Evolutionary conservation across 176 grass and related monocot species (phyloP).

Genomic region (Zea luxurians): DNA sequence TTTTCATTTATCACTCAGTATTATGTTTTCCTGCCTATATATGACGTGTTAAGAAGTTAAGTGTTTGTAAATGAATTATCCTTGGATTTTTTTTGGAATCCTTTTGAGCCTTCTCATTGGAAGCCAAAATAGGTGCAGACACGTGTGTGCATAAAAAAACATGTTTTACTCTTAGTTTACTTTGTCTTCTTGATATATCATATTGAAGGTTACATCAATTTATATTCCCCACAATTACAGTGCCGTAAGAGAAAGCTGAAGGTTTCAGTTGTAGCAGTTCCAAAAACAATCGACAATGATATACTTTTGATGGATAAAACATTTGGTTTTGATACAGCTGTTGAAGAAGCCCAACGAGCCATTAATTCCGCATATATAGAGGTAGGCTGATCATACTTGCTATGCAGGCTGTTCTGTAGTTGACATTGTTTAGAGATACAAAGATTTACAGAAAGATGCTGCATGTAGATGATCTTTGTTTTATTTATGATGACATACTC

Average conservation of each 20-base stretch:
- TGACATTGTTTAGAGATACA: not conserved
- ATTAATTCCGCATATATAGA: conserved; percentile 98
- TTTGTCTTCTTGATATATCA: not conserved
- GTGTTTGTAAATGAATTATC: not conserved
- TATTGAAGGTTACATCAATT: not conserved
- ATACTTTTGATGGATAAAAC: conserved; percentile 98
- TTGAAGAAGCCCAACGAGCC: conserved; percentile 95
- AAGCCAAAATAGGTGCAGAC: conserved; percentile 1
- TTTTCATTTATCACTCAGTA: conserved; percentile 8
- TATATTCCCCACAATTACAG: conserved; percentile 42
- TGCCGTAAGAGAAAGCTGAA: conserved; percentile 91
- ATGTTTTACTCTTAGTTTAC: conserved; percentile 8
- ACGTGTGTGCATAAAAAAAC: not conserved
- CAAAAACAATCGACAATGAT: conserved; percentile 98
- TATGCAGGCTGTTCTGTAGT: conserved; percentile 1
- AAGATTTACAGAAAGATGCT: not conserved
- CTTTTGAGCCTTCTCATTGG: not conserved
- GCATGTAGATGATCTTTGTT: not conserved
- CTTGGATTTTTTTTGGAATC: not conserved
- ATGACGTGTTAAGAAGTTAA: not conserved
- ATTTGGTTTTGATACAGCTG: conserved; percentile 98
- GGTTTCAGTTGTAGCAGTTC: conserved; percentile 85
- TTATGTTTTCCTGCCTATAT: not conserved
- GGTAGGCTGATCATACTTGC: conserved; percentile 37
- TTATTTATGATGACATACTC: conserved; percentile 9